phyloP scores from a whole-genome alignment of 306 rosid species.

The Gynostemma pentaphyllum region DNA sequence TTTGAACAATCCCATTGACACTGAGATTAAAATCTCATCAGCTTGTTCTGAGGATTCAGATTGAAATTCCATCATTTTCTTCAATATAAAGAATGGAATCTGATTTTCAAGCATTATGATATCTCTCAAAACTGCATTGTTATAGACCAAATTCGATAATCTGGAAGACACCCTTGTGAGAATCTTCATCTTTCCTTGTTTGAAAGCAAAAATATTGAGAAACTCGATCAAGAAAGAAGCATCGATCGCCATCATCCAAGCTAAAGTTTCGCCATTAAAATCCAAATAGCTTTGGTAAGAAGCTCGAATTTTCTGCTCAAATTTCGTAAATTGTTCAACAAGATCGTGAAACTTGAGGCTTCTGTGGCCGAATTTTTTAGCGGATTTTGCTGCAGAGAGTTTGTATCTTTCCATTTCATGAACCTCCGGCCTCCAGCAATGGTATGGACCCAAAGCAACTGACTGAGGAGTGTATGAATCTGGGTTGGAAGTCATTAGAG shows the following conservation, averaged over 20 bases:
- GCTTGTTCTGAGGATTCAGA: slow-evolving; percentile 31
- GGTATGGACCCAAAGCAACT: slow-evolving; percentile 76
- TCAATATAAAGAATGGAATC: slow-evolving; percentile 51
- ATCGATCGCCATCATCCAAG: slow-evolving; percentile 74
- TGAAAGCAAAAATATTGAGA: slow-evolving; percentile 39
- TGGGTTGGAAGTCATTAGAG: slow-evolving; percentile 28
- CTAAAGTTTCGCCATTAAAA: slow-evolving; percentile 52
- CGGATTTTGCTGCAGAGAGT: slow-evolving; percentile 44
- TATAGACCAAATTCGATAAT: slow-evolving; percentile 61
- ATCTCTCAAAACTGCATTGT: slow-evolving; percentile 55
- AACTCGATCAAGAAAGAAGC: slow-evolving; percentile 71
- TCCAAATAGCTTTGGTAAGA: slow-evolving; percentile 69
- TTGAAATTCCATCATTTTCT: slow-evolving; percentile 40
- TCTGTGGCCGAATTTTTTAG: slow-evolving; percentile 31
- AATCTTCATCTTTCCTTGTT: slow-evolving; percentile 18
- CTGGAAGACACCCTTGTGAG: slow-evolving; percentile 27
- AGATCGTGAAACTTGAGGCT: slow-evolving; percentile 27
- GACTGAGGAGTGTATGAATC: slow-evolving; percentile 60
- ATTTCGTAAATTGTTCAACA: slow-evolving; percentile 33
- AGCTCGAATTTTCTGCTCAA: slow-evolving; percentile 39
- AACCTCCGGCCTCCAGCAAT: slow-evolving; percentile 58
- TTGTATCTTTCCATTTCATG: slow-evolving; percentile 76
- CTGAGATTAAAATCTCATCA: slow-evolving; percentile 33
- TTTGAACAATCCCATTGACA: slow-evolving; percentile 43
- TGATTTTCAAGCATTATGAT: slow-evolving; percentile 76